These are phyloP conservation scores for Canariomyces notabilis DNA, from an alignment of 2,329 filamentous ascomycete species.

Conservation along the genomic window DNA sequence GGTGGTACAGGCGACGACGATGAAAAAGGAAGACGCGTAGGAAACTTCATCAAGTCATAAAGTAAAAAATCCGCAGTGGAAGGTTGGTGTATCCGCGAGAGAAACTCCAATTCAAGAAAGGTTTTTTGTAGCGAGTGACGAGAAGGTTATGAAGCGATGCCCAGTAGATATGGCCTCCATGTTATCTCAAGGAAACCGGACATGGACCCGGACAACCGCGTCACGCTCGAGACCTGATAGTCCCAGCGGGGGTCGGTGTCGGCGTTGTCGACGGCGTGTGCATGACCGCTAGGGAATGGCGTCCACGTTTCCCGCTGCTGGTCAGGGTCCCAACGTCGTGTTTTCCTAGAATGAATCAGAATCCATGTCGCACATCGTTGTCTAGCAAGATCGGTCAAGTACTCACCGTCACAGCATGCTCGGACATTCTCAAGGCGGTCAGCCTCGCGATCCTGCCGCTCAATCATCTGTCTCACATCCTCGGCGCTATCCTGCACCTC, in stretches of 20 bases:
- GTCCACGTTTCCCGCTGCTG: slow-evolving; percentile 42
- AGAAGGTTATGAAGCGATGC: slow-evolving; percentile 16
- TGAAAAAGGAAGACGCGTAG: slow-evolving; percentile 5
- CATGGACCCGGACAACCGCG: slow-evolving; percentile 4
- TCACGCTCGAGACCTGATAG: slow-evolving; percentile 27
- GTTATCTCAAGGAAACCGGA: slow-evolving; percentile 19
- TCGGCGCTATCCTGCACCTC: slow-evolving; percentile 74
- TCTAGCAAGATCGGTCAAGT: neutral
- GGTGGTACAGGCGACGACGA: slow-evolving; percentile 10
- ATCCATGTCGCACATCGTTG: neutral
- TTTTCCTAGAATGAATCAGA: slow-evolving; percentile 52
- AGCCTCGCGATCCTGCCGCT: slow-evolving; percentile 69
- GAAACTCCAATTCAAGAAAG: slow-evolving; percentile 21
- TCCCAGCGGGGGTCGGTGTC: slow-evolving; percentile 24
- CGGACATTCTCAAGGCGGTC: slow-evolving; percentile 89
- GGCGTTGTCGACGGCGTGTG: slow-evolving; percentile 26
- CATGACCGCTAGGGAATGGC: slow-evolving; percentile 33
- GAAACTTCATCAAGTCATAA: slow-evolving; percentile 28
- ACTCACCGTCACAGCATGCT: slow-evolving; percentile 93
- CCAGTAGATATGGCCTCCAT: slow-evolving; percentile 10
- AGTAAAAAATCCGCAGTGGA: slow-evolving; percentile 25
- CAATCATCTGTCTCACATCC: slow-evolving; percentile 74
- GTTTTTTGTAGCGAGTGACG: slow-evolving; percentile 22
- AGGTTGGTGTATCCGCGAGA: slow-evolving; percentile 24
- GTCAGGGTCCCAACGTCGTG: slow-evolving; percentile 64